These are phyloP conservation scores for Nicotiana rustica DNA, from an alignment of 305 asterid genomes.

Conservation along the genomic window DNA sequence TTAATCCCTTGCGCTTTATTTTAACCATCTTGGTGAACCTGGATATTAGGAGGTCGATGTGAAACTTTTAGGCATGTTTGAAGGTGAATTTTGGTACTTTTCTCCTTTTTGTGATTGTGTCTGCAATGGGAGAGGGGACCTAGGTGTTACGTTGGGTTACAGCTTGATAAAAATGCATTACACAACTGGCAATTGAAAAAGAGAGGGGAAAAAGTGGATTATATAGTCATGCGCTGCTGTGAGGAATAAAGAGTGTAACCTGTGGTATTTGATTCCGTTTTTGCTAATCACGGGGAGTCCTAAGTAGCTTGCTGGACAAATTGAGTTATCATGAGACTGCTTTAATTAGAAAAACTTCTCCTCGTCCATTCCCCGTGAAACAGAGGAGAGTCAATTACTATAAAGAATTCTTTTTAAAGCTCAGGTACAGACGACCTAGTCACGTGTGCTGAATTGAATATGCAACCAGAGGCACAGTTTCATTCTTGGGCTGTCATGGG, in stretches of 20 bases:
- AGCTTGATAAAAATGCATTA: conserved; percentile 22
- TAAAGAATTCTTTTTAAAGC: not conserved
- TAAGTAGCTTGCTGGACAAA: conserved; percentile 19
- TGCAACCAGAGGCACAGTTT: conserved; percentile 6
- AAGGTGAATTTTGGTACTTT: not conserved
- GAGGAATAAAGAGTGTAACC: not conserved
- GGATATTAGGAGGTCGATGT: conserved; percentile 19
- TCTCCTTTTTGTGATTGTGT: conserved; percentile 27
- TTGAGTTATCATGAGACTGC: conserved; percentile 15
- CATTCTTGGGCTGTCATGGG: conserved; percentile 10
- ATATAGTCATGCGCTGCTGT: conserved; percentile 1
- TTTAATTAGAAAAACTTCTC: not conserved
- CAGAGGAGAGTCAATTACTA: not conserved
- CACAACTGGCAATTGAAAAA: conserved; percentile 19
- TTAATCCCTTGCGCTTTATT: conserved; percentile 7
- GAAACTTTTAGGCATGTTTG: conserved; percentile 4
- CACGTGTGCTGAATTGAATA: conserved; percentile 8
- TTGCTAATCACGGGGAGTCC: conserved; percentile 15
- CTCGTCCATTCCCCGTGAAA: conserved; percentile 24
- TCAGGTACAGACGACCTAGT: not conserved
- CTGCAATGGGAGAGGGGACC: conserved; percentile 4
- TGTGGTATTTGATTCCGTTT: not conserved
- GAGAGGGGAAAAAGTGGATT: not conserved
- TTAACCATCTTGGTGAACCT: conserved; percentile 12
- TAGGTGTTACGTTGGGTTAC: conserved; percentile 24